These are phyloP conservation scores for Botryotinia globosa DNA, from an alignment of 2,329 filamentous ascomycete species.

Conservation along the genomic window DNA sequence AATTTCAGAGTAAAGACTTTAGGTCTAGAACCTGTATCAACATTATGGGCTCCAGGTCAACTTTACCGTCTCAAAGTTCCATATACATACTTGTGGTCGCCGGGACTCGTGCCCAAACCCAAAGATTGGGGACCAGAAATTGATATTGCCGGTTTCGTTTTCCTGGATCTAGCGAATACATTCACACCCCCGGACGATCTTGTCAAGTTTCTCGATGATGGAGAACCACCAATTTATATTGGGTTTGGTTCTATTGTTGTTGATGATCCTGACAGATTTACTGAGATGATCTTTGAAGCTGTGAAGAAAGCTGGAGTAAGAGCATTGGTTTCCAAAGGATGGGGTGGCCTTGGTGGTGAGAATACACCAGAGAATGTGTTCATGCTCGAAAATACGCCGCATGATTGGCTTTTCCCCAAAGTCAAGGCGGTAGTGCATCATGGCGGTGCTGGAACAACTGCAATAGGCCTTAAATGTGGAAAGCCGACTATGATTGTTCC, in stretches of 20 bases:
- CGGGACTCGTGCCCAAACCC: constrained; percentile 63
- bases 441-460: constrained; percentile 75
- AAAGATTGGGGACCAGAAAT: constrained; percentile 67
- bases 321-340: constrained; percentile 71
- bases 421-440: constrained; percentile 69
- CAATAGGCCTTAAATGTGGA: constrained; percentile 68
- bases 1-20: constrained; percentile 68
- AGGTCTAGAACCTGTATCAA: constrained; percentile 69
- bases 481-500: constrained; percentile 74
- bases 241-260: constrained; percentile 76
- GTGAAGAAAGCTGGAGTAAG: constrained; percentile 63
- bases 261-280: constrained; percentile 67
- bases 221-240: constrained; percentile 65
- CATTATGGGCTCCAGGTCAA: constrained; percentile 72
- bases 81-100: constrained; percentile 72
- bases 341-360: constrained; percentile 66
- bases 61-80: constrained; percentile 72
- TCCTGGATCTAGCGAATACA: constrained; percentile 63
- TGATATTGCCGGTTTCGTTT: constrained; percentile 75
- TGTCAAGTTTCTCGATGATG: constrained; percentile 53
- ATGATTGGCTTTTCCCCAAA: constrained; percentile 73
- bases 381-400: constrained; percentile 71
- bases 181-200: constrained; percentile 58
- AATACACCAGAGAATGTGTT: constrained; percentile 62
- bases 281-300: constrained; percentile 68